Percentiles rank a stretch among this genome's conserved stretches.
phyloP scores from a whole-genome alignment of 2,329 filamentous ascomycete genomes.

The Colletotrichum phormii region DNA sequence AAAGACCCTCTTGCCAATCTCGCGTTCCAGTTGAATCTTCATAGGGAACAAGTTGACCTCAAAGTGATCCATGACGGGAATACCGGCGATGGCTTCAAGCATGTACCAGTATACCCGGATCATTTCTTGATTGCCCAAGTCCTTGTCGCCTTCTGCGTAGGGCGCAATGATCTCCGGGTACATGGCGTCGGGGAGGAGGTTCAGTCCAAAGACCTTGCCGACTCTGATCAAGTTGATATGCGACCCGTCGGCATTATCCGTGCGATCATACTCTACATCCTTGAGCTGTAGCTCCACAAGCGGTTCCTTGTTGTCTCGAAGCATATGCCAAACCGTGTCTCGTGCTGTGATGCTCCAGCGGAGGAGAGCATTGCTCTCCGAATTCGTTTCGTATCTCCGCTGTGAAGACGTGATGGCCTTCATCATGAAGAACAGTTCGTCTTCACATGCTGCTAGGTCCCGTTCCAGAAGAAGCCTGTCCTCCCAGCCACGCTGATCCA shows the following conservation, averaged over 20 bases:
- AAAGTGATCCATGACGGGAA: constrained; percentile 96
- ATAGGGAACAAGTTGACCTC: constrained; percentile 94
- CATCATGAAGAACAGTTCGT: constrained; percentile 99
- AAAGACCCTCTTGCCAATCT: constrained; percentile 92
- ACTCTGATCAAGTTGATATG: constrained; percentile 94
- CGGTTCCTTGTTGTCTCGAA: constrained; percentile 87
- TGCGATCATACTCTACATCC: constrained; percentile 92
- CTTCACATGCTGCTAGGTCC: constrained; percentile 89
- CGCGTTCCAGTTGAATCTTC: constrained; percentile 91
- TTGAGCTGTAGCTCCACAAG: constrained; percentile 93
- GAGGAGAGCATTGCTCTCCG: constrained; percentile 81
- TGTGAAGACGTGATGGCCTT: constrained; percentile 98
- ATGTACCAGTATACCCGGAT: constrained; percentile 97
- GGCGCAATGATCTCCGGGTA: constrained; percentile 97
- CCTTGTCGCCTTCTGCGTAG: constrained; percentile 77
- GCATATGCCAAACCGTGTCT: constrained; percentile 97
- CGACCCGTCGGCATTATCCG: constrained; percentile 96
- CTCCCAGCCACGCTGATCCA: constrained; percentile 92
- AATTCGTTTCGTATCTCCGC: constrained; percentile 80
- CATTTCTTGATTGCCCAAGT: constrained; percentile 80
- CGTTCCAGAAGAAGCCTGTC: constrained; percentile 90
- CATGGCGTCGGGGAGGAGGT: constrained; percentile 87
- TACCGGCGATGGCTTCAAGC: constrained; percentile 97
- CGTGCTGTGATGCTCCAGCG: constrained; percentile 94
- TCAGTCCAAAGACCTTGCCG: constrained; percentile 87